Base-by-base conservation (phyloP, 225 moss, liverwort and hornwort species). In the Physcomitrellopsis africana region DNA sequence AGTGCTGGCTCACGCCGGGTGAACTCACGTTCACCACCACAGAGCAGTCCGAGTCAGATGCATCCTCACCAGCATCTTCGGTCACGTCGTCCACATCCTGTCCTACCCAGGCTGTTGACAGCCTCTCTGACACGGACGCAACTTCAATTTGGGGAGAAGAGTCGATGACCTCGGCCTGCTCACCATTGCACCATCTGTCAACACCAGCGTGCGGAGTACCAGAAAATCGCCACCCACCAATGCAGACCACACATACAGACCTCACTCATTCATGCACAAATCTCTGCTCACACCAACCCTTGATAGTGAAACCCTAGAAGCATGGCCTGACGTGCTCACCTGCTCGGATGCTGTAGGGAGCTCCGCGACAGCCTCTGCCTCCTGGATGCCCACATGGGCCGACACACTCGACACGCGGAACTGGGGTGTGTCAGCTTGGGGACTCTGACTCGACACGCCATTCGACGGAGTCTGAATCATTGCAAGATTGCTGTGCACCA, bases 11-110 rank as follows among this genome's bases (percentile, higher is more conserved):
- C 2, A 68, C 13, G 5, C 78, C 69, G 0, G 83, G 83, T 1
- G 96, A 88, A 29, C 91, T 88, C 17, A 96, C 81, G 11, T 96
- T 94, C 37, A 96, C 96, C 1, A 86, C 72, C 16, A 96, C 91
- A 1, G 92, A 94, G 83, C 92, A 94, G 3, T 90, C 80, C 1
- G 92, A 86, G 66, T 84, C 80, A 2, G 32, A 37, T 37, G 76
- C 75, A 17, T 89, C 94, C 10, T 92, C 91, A 12, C 61, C 81
- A 0, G 43, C 32, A 2, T 37, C 53, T 32, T 72, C 75, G 9
- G 76, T 56, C 18, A 78, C 81, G 9, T 75, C 83, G 9, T 86
- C 72, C 1, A 78, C 83, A 43, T 86, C 83, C 10, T 61, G 19
- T 1, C 78, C 86, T 1, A 79, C 83, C 86, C 86, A 86, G 1